These are phyloP conservation scores for Heteromeles arbutifolia DNA, from an alignment of 306 rosid genomes.

Conservation along the genomic window DNA sequence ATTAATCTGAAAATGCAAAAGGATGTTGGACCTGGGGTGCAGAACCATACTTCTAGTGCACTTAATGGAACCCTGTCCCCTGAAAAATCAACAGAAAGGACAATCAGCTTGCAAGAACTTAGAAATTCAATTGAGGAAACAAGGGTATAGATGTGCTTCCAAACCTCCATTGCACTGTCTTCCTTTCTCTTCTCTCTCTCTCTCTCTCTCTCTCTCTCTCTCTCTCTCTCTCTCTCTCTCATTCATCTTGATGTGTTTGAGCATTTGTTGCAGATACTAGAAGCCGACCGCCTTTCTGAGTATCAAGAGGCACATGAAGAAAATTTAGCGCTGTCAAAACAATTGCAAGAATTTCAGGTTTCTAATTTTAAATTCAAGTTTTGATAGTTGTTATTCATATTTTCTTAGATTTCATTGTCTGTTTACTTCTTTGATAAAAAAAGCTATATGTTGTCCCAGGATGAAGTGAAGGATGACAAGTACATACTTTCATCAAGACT, in stretches of 20 bases:
- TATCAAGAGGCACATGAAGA: slow-evolving; percentile 69
- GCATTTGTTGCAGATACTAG: slow-evolving; percentile 52
- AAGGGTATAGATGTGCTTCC: slow-evolving; percentile 41
- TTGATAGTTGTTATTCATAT: slow-evolving; percentile 4
- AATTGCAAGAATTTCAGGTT: slow-evolving; percentile 86
- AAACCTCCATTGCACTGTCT: slow-evolving; percentile 1
- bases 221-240: slow-evolving; percentile 6
- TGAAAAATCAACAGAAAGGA: slow-evolving; percentile 63
- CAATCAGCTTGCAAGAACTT: slow-evolving; percentile 64
- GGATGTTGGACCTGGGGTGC: slow-evolving; percentile 51
- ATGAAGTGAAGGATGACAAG: slow-evolving; percentile 76
- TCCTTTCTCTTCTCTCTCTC: slow-evolving; percentile 5
- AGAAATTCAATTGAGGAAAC: slow-evolving; percentile 90
- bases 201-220: slow-evolving; percentile 7
- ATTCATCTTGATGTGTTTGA: slow-evolving; percentile 4
- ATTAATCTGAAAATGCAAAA: slow-evolving; percentile 85
- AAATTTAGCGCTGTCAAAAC: slow-evolving; percentile 55
- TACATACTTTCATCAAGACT: slow-evolving; percentile 62
- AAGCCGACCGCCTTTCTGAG: slow-evolving; percentile 72
- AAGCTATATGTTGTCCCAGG: slow-evolving; percentile 34
- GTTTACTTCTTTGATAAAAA: slow-evolving; percentile 8
- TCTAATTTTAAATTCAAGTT: slow-evolving; percentile 9
- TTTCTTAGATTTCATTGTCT: neutral
- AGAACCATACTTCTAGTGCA: slow-evolving; percentile 37
- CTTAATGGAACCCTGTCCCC: slow-evolving; percentile 80